Conservation (phyloP, 2,329 filamentous ascomycete species). For the Atkinsonella hypoxylon region DNA sequence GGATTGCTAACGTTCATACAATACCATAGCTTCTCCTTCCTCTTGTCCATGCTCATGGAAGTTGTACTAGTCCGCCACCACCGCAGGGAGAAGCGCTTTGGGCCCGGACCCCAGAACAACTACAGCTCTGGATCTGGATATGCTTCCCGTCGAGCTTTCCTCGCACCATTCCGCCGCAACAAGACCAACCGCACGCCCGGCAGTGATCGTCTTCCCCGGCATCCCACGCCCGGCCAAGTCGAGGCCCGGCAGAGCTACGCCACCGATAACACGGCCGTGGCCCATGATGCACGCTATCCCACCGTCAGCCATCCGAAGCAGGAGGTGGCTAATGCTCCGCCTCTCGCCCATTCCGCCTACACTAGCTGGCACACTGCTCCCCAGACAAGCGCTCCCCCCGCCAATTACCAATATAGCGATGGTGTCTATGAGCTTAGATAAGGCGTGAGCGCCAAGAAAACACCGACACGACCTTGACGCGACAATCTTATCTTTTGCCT, state of each 20-base stretch:
- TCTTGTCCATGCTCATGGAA: slow-evolving; percentile 59
- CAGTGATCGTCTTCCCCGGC: slow-evolving; percentile 24
- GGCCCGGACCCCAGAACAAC: slow-evolving; percentile 33
- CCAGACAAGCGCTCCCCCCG: slow-evolving; percentile 8
- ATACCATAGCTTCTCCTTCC: slow-evolving; percentile 54
- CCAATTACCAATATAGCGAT: slow-evolving; percentile 24
- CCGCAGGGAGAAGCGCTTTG: slow-evolving; percentile 62
- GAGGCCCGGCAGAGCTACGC: slow-evolving; percentile 28
- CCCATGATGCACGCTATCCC: slow-evolving; percentile 16
- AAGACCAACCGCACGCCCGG: slow-evolving; percentile 13
- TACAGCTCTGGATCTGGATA: slow-evolving; percentile 45
- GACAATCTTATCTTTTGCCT: background rate
- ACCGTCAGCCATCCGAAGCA: slow-evolving; percentile 16
- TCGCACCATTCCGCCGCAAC: slow-evolving; percentile 21
- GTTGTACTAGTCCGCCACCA: slow-evolving; percentile 56
- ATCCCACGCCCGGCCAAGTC: slow-evolving; percentile 29
- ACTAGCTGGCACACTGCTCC: slow-evolving; percentile 2
- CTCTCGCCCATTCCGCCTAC: background rate
- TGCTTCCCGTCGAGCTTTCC: slow-evolving; percentile 17
- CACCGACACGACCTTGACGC: background rate
- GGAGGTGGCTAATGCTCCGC: slow-evolving; percentile 7
- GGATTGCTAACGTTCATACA: background rate
- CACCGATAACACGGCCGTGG: slow-evolving; percentile 25
- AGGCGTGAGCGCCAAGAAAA: slow-evolving; percentile 1
- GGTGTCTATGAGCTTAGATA: slow-evolving; percentile 23